Base-by-base conservation (phyloP, 2,329 filamentous ascomycete genomes). In the Phaeosphaeria sp. region DNA sequence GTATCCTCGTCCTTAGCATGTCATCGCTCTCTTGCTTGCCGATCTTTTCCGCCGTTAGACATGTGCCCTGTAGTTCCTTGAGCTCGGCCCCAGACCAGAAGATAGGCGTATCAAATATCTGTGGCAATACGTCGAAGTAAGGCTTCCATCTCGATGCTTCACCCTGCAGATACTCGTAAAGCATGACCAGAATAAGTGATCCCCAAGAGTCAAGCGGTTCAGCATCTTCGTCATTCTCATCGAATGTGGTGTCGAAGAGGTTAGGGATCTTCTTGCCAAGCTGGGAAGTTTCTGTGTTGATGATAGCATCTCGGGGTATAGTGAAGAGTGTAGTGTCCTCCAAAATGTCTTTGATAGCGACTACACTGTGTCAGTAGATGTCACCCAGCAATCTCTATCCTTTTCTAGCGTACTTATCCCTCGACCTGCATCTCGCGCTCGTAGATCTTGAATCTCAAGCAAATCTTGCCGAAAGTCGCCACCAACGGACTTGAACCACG, bases 401-500 rank as follows among this genome's bases (percentile, higher is more conserved):
- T 2, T 15, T 22, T 43, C 7, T 17, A 13, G 17, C 65, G n/a
- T 50, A 69, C 67, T 51, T 21, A 69, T 69, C 30, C 67, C 67
- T 43, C 67, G 57, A 9, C 67, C 67, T 2, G 67, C 65, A n/a
- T 64, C 65, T 22, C 56, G 55, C 2, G 57, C 48, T 36, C 67
- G 61, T 6, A 69, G 25, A 15, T 69, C 67, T 47, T 52, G 56
- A 7, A 69, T 66, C 30, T 65, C 64, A 1, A 69, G 51, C 25
- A 69, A 50, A 8, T 69, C 67, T 2, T 69, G 64, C 7, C 51
- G 60, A 20, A 69, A 68, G 13, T 63, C 55, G 18, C 67, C 67
- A 1, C 67, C 67, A 1, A 57, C 56, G 1, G 61, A 60, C 20
- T 62, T 67, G 51, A 68, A 69, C 67, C 67, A 69, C 4, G 49